Percentiles rank a stretch among this genome's conserved stretches.
Evolutionary conservation across 73 alveolate genomes (phyloP).

Genomic region (Paramecium sonneborni): DNA sequence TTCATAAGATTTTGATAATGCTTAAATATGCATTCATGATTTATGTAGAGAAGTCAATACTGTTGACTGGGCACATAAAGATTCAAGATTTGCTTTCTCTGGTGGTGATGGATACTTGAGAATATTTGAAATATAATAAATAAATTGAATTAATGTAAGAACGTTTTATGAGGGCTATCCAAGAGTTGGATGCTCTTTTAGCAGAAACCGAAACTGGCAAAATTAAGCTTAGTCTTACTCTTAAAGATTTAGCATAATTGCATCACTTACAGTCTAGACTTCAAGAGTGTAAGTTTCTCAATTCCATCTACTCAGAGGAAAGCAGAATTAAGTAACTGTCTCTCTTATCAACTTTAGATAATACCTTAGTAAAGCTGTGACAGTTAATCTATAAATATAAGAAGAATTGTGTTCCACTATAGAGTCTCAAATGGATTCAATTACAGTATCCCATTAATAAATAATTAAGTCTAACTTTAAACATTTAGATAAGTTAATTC

Average conservation of each 20-base stretch:
- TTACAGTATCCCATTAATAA: background rate
- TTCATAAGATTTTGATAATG: conserved; percentile 75
- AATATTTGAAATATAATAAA: conserved; percentile 73
- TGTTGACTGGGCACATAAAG: conserved; percentile 82
- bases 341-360: background rate
- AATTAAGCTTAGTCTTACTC: background rate
- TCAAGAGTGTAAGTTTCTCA: background rate
- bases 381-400: background rate
- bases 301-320: background rate
- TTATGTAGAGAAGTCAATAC: conserved; percentile 80
- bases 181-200: background rate
- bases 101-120: conserved; percentile 93
- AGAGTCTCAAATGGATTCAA: background rate
- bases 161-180: background rate
- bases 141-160: conserved; percentile 55
- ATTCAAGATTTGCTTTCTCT: conserved; percentile 86
- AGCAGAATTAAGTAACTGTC: background rate
- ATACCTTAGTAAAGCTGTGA: background rate
- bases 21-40: conserved; percentile 81
- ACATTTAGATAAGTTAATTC: background rate
- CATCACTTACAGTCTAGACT: background rate
- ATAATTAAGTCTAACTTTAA: background rate
- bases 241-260: background rate
- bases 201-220: background rate
- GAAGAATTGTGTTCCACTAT: background rate